Evolutionary conservation across 768 basidiomycete genomes (phyloP).

Genomic region (Collybiopsis luxurians): DNA sequence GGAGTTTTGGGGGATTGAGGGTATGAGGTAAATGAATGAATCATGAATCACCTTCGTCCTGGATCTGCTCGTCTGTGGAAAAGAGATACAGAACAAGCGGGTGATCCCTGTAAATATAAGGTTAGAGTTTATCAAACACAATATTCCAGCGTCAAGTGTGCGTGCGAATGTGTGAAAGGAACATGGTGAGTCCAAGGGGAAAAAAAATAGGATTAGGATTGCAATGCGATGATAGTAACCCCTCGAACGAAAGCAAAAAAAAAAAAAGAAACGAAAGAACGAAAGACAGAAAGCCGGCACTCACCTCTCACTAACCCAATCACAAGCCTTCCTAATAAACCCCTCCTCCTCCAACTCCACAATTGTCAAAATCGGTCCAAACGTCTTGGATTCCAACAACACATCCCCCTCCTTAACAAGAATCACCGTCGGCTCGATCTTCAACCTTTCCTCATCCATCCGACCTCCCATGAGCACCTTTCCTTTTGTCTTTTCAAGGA

Average conservation of each 20-base stretch:
- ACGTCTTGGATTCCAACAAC: slow-evolving; percentile 80
- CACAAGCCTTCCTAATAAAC: slow-evolving; percentile 63
- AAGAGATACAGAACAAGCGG: slow-evolving; percentile 82
- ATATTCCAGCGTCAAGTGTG: too few species aligned
- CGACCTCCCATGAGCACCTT: slow-evolving; percentile 63
- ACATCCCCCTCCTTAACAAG: slow-evolving; percentile 60
- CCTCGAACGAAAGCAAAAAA: too few species aligned
- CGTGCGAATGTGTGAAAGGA: too few species aligned
- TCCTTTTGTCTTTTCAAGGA: slow-evolving; percentile 64
- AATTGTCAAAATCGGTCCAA: slow-evolving; percentile 79
- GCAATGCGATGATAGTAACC: too few species aligned
- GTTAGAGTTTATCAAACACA: too few species aligned
- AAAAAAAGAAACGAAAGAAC: too few species aligned
- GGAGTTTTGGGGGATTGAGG: too few species aligned
- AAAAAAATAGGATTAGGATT: too few species aligned
- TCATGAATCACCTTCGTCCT: slow-evolving; percentile 49
- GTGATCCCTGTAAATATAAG: slow-evolving; percentile 47
- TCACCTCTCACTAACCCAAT: slow-evolving; percentile 49
- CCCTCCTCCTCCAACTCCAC: slow-evolving; percentile 53
- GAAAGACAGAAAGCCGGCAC: not conserved
- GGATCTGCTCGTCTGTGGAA: slow-evolving; percentile 55
- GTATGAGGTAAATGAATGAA: too few species aligned
- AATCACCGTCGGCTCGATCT: slow-evolving; percentile 74
- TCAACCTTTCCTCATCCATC: slow-evolving; percentile 52
- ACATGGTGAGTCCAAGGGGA: too few species aligned